phyloP scores from a whole-genome alignment of 495 filamentous ascomycete species.

The Aspergillus kassunensis region DNA sequence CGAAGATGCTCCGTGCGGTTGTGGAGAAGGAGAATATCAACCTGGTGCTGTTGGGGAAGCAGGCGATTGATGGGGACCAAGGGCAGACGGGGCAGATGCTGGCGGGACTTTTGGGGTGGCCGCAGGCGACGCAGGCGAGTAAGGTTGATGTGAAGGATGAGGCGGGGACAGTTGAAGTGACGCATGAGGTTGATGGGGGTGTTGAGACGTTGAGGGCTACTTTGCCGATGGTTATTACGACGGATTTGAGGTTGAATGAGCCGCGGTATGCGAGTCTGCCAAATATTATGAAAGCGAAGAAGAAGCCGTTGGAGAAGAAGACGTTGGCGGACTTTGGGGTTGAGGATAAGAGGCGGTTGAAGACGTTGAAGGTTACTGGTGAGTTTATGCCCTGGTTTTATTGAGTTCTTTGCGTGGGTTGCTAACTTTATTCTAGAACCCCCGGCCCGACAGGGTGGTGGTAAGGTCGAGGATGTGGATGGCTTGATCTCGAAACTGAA shows the following conservation, averaged over 20 bases:
- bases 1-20: conserved; percentile 77
- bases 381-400: conserved; percentile 28
- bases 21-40: conserved; percentile 81
- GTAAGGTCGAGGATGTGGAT: conserved; percentile 95
- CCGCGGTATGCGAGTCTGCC: conserved; percentile 91
- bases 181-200: conserved; percentile 91
- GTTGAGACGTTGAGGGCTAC: conserved; percentile 80
- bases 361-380: conserved; percentile 83
- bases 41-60: conserved; percentile 90
- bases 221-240: conserved; percentile 89
- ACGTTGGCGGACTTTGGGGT: conserved; percentile 75
- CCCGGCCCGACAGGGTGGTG: conserved; percentile 81
- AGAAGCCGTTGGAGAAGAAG: conserved; percentile 96
- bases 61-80: conserved; percentile 95
- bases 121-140: conserved; percentile 88
- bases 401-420: not conserved
- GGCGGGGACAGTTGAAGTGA: conserved; percentile 60
- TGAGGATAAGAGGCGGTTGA: conserved; percentile 68
- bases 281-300: conserved; percentile 99
- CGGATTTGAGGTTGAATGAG: conserved; percentile 92
- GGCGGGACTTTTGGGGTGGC: conserved; percentile 85
- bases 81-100: conserved; percentile 98
- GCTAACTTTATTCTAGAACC: conserved; percentile 57
- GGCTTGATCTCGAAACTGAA: conserved; percentile 88
- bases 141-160: conserved; percentile 68